Evolutionary conservation across 805 yeast genomes (phyloP), one percentile per base, ranked within the genome.

Genomic region (Yarrowia sp.): DNA sequence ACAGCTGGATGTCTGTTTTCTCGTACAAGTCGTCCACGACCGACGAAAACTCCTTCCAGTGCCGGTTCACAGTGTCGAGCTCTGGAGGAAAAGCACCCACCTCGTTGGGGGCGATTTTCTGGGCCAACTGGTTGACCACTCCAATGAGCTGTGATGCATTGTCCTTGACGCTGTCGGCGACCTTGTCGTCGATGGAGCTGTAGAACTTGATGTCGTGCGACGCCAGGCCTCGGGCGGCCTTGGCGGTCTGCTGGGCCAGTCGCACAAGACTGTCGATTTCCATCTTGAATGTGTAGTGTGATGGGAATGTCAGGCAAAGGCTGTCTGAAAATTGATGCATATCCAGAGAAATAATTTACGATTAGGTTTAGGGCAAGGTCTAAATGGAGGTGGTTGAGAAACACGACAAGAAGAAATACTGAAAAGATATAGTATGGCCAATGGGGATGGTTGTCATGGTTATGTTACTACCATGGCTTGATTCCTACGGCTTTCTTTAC

Each of bases 121-220:
- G 70, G 9, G 78, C 70, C 30, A 74, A 68, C 24, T 71, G 66
- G 49, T 76, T 77, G 30, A 74, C 76, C 30, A 73, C 69, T 14
- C 67, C 70, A n/a, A 75, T 72, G 33, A 78, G 73, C 36, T 70
- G 69, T 14, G 73, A 73, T 12, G 78, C 72, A n/a, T 70, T 70
- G 4, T 79, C 76, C 15, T 76, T 74, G 4, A 87, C 81, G 0
- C 84, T 74, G 1, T 71, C 71, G 10, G 80, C 80, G 58, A 87
- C 75, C 14, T 81, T 74, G 0, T 73, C 70, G 72, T 91, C 94
- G 13, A 91, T 74, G 56, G 90, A 86, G 55, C 82, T 80, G 76
- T 87, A 86, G 73, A 93, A 95, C 38, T 83, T 85, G n/a, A 92
- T 83, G 79, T 94, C 98, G 68, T 90, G 90, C 0, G 91, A 85